phyloP scores from a whole-genome alignment of 768 basidiomycete species.

The Guyanaporus albipodus region DNA sequence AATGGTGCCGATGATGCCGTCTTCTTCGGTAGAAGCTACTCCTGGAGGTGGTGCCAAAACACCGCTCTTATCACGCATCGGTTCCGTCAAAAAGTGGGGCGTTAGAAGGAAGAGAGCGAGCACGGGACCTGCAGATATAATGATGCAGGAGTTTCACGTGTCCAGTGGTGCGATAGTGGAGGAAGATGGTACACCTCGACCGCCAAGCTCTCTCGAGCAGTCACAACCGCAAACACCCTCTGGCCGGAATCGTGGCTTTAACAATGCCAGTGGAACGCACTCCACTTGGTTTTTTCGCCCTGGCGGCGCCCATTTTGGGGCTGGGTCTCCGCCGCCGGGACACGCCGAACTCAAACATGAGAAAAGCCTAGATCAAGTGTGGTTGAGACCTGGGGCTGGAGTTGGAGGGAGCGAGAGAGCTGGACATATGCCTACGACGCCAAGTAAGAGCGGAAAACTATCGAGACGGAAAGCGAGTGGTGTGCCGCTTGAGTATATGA shows the following conservation, averaged over 20 bases:
- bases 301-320: constrained; percentile 41
- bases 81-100: constrained; percentile 57
- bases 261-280: constrained; percentile 8
- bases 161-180: constrained; percentile 5
- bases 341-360: constrained; percentile 30
- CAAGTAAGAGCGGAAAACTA: constrained; percentile 24
- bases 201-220: constrained; percentile 25
- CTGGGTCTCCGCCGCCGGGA: constrained; percentile 42
- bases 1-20: not conserved
- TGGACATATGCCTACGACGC: constrained; percentile 21
- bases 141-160: constrained; percentile 21
- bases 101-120: constrained; percentile 43
- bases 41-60: constrained; percentile 33
- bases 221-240: constrained; percentile 19
- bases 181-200: constrained; percentile 28
- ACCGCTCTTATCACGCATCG: constrained; percentile 50
- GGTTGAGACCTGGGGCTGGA: constrained; percentile 18
- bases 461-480: constrained; percentile 26
- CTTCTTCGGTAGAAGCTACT: constrained; percentile 22
- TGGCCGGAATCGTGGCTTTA: constrained; percentile 15
- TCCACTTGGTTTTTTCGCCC: constrained; percentile 50
- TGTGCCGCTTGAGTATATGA: constrained; percentile 15
- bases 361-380: constrained; percentile 26
- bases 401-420: not conserved
- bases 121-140: constrained; percentile 38